Base-by-base conservation (phyloP, 495 filamentous ascomycete genomes). In the Penicillium egyptiacum region DNA sequence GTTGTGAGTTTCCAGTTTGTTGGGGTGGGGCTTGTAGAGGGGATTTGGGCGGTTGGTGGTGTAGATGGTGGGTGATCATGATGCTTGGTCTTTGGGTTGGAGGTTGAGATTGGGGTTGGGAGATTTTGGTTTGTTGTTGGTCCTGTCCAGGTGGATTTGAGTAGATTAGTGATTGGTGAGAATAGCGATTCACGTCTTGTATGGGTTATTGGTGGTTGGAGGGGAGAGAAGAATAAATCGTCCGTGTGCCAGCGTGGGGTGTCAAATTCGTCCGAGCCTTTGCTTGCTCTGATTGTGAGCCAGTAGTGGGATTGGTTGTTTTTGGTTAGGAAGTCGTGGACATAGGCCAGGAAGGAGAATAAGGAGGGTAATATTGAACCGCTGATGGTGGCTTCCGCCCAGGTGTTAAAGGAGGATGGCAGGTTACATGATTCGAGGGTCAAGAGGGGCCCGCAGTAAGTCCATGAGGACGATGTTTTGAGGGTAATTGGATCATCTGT, bases 1-100 rank as follows among this genome's bases (percentile, higher is more conserved):
- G 64, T 67, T 45, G 58, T 62, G 5, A 67, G 62, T 60, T 67
- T 67, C 64, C 64, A 67, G 42, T 67, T 61, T 60, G 62, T 41
- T 25, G 64, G 62, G 45, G 39, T 54, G 12, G 52, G 55, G 11
- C 5, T 58, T 37, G 26, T 16, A 8, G 61, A 44, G 30, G 20
- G 43, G 20, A 64, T 58, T 53, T 63, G 61, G 53, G 41, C 55
- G 2, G 30, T 19, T 47, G 44, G 44, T 4, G 30, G 10, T 17
- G 44, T 46, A 28, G 45, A 25, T 40, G 5, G 6, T 14, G 22
- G 35, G 5, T 55, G 25, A 12, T 48, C 3, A 10, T 42, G 33
- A 3, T 26, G 8, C 7, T 40, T 17, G 14, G 55, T 19, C n/a
- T 37, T 19, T n/a, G 33, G 3, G 10, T 39, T 25, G 25, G 39